Conservation (phyloP, 176 grass and related monocot species). For the Zea mays region Zm-B73-REFERENCE-NAM-5.0 NC_050100.1:67413001-67413500, state of each 20-base stretch:
- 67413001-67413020: constrained; percentile 43
- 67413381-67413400: not conserved
- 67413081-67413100: constrained; percentile 71
- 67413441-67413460: constrained; percentile 17
- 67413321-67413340: constrained; percentile 65
- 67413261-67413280: constrained; percentile 84
- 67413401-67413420: constrained; percentile 22
- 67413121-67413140: constrained; percentile 62
- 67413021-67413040: constrained; percentile 52
- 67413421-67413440: not conserved
- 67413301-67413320: constrained; percentile 80
- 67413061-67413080: constrained; percentile 65
- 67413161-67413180: constrained; percentile 92
- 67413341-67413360: constrained; percentile 82
- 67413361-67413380: not conserved
- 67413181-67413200: not conserved
- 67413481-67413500: constrained; percentile 4
- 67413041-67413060: constrained; percentile 73
- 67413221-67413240: constrained; percentile 30
- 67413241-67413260: constrained; percentile 27
- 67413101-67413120: constrained; percentile 82
- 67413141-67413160: constrained; percentile 58
- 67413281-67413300: constrained; percentile 88
- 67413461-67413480: not conserved
- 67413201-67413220: constrained; percentile 6